These are phyloP conservation scores for Saksenaea oblongispora DNA, from an alignment of 371 early-diverging fungal species.

Conservation along the genomic window DNA sequence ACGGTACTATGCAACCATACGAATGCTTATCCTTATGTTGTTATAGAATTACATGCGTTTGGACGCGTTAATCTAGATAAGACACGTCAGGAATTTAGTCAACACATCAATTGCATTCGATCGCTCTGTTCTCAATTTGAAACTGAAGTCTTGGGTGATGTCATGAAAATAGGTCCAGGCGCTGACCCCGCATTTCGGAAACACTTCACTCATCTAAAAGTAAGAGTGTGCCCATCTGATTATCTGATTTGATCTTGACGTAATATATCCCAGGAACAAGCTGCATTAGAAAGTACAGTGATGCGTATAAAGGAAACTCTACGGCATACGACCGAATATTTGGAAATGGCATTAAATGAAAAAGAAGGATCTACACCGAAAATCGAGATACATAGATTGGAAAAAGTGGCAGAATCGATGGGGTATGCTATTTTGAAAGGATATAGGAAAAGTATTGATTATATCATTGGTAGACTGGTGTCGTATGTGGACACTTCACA, in stretches of 20 bases:
- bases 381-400: constrained; percentile 33
- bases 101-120: constrained; percentile 54
- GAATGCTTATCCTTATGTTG: constrained; percentile 6
- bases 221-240: constrained; percentile 1
- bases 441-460: not conserved
- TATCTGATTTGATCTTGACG: not conserved
- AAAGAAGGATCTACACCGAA: constrained; percentile 48
- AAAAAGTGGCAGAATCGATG: constrained; percentile 43
- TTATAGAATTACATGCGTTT: constrained; percentile 55
- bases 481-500: constrained; percentile 55
- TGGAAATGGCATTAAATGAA: constrained; percentile 45
- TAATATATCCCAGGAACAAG: constrained; percentile 47
- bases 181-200: constrained; percentile 57
- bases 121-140: constrained; percentile 61
- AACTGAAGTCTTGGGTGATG: constrained; percentile 60
- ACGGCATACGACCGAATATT: constrained; percentile 39
- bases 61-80: constrained; percentile 56
- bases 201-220: constrained; percentile 59
- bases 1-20: constrained; percentile 19
- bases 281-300: constrained; percentile 52
- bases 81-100: constrained; percentile 49
- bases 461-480: constrained; percentile 33
- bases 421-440: constrained; percentile 23
- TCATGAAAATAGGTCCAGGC: constrained; percentile 56
- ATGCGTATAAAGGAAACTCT: constrained; percentile 48